A percentile compares a stretch with the other conserved stretches of the same genome.
Conservation (phyloP, 768 basidiomycete genomes). For the Tylopilus subfusipes region DNA sequence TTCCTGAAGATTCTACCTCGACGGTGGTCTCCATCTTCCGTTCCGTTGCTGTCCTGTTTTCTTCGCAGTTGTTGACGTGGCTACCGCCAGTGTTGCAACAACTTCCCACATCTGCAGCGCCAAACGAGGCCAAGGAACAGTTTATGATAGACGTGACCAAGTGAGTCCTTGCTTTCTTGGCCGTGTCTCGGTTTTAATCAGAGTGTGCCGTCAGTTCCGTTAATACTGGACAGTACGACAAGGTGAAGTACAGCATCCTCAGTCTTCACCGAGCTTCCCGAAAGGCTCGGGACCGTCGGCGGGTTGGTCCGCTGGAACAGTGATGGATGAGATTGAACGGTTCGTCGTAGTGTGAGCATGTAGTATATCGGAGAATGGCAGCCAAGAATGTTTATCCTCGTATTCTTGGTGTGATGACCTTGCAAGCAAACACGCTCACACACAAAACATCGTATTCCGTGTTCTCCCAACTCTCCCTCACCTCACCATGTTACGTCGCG, state of each 20-base stretch:
- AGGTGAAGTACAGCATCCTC: conserved; percentile 77
- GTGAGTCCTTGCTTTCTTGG: conserved; percentile 44
- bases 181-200: background rate
- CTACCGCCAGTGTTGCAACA: conserved; percentile 67
- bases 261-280: conserved; percentile 68
- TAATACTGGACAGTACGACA: conserved; percentile 63
- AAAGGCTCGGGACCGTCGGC: conserved; percentile 65
- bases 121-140: conserved; percentile 61
- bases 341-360: conserved; percentile 2
- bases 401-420: background rate
- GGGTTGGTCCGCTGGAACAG: conserved; percentile 31
- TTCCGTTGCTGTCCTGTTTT: conserved; percentile 62
- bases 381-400: conserved; percentile 14
- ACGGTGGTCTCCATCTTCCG: conserved; percentile 77
- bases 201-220: conserved; percentile 51
- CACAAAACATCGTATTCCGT: conserved; percentile 8
- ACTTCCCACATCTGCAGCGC: conserved; percentile 56
- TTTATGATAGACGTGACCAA: conserved; percentile 72
- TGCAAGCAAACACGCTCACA: conserved; percentile 22
- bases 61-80: conserved; percentile 67
- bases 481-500: conserved; percentile 51
- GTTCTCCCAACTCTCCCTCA: conserved; percentile 9
- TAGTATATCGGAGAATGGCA: too few relatives aligned
- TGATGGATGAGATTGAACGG: conserved; percentile 9
- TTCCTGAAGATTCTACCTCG: conserved; percentile 80